Evolutionary conservation across 192 early-diverging fungal species (phyloP), one percentile per base, ranked within the genome.

Genomic region (Podila verticillata): DNA sequence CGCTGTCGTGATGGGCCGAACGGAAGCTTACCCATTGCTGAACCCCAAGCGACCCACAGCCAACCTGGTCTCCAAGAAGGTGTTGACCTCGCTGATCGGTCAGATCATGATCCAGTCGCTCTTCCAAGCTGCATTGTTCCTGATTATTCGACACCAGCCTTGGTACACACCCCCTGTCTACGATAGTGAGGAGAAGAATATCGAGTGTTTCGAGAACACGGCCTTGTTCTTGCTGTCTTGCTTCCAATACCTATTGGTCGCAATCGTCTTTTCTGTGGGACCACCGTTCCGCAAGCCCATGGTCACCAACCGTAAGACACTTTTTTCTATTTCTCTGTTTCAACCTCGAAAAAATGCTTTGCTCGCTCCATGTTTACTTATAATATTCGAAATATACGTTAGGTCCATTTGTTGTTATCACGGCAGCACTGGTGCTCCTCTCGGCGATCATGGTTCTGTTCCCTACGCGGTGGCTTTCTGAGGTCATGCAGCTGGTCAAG

Each of bases 201-300:
- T 96, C 63, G 63, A 75, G 32, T 93, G 93, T 74, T 94, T 87
- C 71, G 98, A 99, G 75, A 97, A 98, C 81, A 95, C 95, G 17
- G 92, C 89, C 8, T 85, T 99, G 66, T 99, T 99, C 82, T 66
- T 97, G 68, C 51, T 94, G 5, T 95, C 94, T 22, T 95, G 93
- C 56, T 99, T 91, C 83, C 97, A 99, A 85, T 99, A 99, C 78
- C 84, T 99, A 30, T 74, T 95, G 9, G 91, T 94, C 4, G 97
- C 96, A 0, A 88, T 95, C 47, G 95, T 97, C 29, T 97, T 98
- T 75, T 95, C 93, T 80, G 95, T 95, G n/a, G 98, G 98, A 0
- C 94, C 94, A 48, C 98, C 97, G 0, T 99, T 96, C 78, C 93
- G 97, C 67, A 91, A 95, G 74, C 88, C 92, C 9, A 92, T 98